Evolutionary conservation across 805 yeast genomes (phyloP).

Genomic region (Cyberlindnera xylosilytica): DNA sequence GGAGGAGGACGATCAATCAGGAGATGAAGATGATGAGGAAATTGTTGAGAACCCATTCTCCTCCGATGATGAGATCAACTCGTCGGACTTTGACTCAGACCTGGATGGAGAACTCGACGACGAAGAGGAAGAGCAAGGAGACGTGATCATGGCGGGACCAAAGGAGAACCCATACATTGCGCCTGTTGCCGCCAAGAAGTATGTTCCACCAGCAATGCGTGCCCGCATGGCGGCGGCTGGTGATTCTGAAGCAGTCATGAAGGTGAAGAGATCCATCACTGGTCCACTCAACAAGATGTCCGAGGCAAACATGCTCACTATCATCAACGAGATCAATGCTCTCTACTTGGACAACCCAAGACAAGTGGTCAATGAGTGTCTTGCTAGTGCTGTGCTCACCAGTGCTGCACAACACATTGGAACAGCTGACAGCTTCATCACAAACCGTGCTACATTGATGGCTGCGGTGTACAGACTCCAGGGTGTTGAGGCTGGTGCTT

Average conservation of each 20-base stretch:
- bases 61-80: slow-evolving; percentile 40
- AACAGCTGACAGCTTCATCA: slow-evolving; percentile 72
- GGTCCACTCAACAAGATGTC: slow-evolving; percentile 87
- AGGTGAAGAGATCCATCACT: slow-evolving; percentile 62
- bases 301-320: slow-evolving; percentile 74
- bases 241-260: slow-evolving; percentile 44
- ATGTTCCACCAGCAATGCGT: slow-evolving; percentile 87
- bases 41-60: slow-evolving; percentile 33
- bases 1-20: slow-evolving; percentile 27
- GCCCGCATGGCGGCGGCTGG: slow-evolving; percentile 37
- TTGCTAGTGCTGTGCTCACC: slow-evolving; percentile 61
- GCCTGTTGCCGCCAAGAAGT: slow-evolving; percentile 46
- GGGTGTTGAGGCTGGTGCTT: slow-evolving; percentile 90
- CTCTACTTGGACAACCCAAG: slow-evolving; percentile 69
- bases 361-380: slow-evolving; percentile 69
- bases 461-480: slow-evolving; percentile 72
- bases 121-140: slow-evolving; percentile 29
- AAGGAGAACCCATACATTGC: slow-evolving; percentile 77
- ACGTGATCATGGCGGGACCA: slow-evolving; percentile 31
- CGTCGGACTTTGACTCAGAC: slow-evolving; percentile 42
- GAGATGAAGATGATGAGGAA: slow-evolving; percentile 25
- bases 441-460: slow-evolving; percentile 73
- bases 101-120: slow-evolving; percentile 34
- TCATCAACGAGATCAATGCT: slow-evolving; percentile 64
- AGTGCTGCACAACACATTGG: slow-evolving; percentile 63